Conservation (phyloP, 2,329 filamentous ascomycete genomes). For the Lanzia echinophila region DNA sequence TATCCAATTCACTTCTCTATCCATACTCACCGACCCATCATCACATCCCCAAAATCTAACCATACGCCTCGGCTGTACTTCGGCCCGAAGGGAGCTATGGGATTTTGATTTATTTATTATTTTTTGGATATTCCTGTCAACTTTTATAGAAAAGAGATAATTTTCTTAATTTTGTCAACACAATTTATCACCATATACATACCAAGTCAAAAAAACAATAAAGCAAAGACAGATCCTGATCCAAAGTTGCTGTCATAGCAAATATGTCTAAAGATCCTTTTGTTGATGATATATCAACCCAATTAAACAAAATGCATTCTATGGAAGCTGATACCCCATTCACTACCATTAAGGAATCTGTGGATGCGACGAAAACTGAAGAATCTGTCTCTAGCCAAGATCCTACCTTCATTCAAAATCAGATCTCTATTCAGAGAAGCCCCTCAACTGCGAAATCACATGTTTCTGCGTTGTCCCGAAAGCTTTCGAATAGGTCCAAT, state of each 20-base stretch:
- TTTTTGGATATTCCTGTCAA: too few species aligned
- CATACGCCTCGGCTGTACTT: too few species aligned
- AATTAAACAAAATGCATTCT: background rate
- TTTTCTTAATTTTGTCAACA: too few species aligned
- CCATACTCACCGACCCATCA: too few species aligned
- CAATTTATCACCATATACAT: background rate
- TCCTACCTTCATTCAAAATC: constrained; percentile 23
- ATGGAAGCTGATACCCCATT: constrained; percentile 18
- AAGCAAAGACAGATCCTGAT: background rate
- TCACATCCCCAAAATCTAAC: too few species aligned
- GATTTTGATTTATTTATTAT: too few species aligned
- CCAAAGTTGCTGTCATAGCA: background rate
- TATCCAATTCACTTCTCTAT: too few species aligned
- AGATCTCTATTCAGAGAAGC: constrained; percentile 22
- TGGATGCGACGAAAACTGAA: constrained; percentile 4
- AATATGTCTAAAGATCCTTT: constrained; percentile 6
- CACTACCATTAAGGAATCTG: constrained; percentile 7
- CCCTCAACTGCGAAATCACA: constrained; percentile 19
- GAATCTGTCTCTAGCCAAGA: constrained; percentile 5
- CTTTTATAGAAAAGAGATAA: too few species aligned
- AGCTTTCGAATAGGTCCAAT: constrained; percentile 22
- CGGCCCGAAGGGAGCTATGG: too few species aligned
- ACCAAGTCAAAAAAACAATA: background rate
- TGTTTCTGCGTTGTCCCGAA: constrained; percentile 17
- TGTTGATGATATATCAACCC: background rate